A percentile compares a stretch with the other conserved stretches of the same genome.
phyloP scores from a whole-genome alignment of 441 rosid species.

The Flueggea neowawraea region DNA sequence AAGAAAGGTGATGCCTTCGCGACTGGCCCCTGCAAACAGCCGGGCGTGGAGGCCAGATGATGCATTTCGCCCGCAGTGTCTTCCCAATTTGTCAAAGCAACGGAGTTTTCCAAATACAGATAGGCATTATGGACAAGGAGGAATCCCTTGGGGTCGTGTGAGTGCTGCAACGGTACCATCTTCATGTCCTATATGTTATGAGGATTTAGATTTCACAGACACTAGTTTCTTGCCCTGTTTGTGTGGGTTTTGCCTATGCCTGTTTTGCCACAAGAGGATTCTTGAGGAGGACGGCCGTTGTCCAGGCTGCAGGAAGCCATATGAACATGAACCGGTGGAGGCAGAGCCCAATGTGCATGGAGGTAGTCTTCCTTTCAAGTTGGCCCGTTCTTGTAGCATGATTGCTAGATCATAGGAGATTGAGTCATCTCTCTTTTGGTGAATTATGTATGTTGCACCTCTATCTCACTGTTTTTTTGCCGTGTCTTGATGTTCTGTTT shows the following conservation, averaged over 20 bases:
- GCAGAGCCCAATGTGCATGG: constrained; percentile 53
- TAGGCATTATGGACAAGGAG: constrained; percentile 35
- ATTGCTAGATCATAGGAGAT: constrained; percentile 57
- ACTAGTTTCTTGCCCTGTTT: constrained; percentile 78
- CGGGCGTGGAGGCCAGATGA: constrained; percentile 90
- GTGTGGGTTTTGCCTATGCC: constrained; percentile 89
- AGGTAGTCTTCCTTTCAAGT: constrained; percentile 51
- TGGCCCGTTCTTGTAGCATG: constrained; percentile 83
- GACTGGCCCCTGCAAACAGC: constrained; percentile 29
- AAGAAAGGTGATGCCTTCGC: constrained; percentile 22
- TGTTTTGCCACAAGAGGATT: constrained; percentile 93
- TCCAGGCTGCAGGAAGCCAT: constrained; percentile 92
- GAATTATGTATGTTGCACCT: constrained; percentile 35
- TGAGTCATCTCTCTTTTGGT: constrained; percentile 19
- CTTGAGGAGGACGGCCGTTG: constrained; percentile 91
- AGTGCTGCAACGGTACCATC: constrained; percentile 42
- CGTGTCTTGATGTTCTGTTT: constrained; percentile 25
- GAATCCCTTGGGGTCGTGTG: constrained; percentile 38
- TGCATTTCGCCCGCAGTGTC: constrained; percentile 68
- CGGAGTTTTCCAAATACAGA: constrained; percentile 44
- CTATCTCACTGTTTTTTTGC: constrained; percentile 30
- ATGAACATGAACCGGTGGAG: constrained; percentile 44
- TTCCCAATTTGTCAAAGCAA: constrained; percentile 79
- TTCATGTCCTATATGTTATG: constrained; percentile 87
- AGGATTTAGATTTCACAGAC: constrained; percentile 88